Evolutionary conservation across 75 land plant species (phyloP).

Genomic region (Chamaecyparis obtusa): DNA sequence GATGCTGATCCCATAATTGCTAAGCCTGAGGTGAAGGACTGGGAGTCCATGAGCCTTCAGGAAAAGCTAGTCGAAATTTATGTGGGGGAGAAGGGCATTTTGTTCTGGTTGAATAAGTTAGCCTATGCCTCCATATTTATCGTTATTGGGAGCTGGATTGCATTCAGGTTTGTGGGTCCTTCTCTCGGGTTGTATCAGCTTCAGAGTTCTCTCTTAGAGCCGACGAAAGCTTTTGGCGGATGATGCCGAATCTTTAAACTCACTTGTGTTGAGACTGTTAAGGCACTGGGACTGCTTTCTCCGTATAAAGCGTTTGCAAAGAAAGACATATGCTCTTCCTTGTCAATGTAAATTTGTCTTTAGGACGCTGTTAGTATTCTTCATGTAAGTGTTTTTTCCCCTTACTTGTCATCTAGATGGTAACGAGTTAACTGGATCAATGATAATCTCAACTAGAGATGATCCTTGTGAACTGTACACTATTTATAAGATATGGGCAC

Average conservation of each 20-base stretch:
- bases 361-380: not conserved
- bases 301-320: too few species aligned
- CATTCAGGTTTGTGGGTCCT: conserved; percentile 93
- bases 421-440: too few species aligned
- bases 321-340: not conserved
- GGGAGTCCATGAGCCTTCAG: conserved; percentile 70
- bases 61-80: conserved; percentile 86
- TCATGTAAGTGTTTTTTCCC: too few species aligned
- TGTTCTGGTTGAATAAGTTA: conserved; percentile 97
- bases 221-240: conserved; percentile 8
- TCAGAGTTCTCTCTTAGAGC: conserved; percentile 24
- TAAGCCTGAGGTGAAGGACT: conserved; percentile 34
- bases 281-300: too few species aligned
- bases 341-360: not conserved
- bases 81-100: conserved; percentile 84
- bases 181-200: conserved; percentile 81
- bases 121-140: conserved; percentile 92
- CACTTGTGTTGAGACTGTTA: not conserved
- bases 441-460: too few species aligned
- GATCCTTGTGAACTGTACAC: too few species aligned
- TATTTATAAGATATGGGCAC: too few species aligned
- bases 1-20: not conserved
- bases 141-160: conserved; percentile 87
- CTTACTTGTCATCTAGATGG: too few species aligned
- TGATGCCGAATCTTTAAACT: not conserved